phyloP scores from a whole-genome alignment of 2,329 filamentous ascomycete species.

The Trichoderma brevicompactum region DNA sequence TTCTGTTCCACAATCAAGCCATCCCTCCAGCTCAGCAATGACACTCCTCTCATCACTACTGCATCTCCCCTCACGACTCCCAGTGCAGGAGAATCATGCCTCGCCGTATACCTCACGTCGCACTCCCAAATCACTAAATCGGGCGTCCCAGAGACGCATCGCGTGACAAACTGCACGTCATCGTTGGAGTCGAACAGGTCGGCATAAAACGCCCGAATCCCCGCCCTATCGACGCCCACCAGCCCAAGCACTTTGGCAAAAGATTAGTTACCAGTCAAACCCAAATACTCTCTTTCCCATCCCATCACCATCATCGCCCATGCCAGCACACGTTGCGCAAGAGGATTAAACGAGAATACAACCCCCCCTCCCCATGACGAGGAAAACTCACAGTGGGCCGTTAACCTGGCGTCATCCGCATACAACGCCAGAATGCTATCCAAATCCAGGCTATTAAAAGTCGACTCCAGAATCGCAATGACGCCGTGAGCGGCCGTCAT shows the following conservation, averaged over 20 bases:
- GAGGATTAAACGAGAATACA: too few relatives aligned
- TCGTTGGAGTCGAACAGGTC: slow-evolving; percentile 12
- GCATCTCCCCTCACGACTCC: slow-evolving; percentile 8
- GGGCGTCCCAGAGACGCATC: slow-evolving; percentile 9
- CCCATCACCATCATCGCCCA: too few relatives aligned
- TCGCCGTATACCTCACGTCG: slow-evolving; percentile 14
- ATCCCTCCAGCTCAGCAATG: slow-evolving; percentile 18
- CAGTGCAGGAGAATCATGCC: neutral
- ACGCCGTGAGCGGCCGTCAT: slow-evolving; percentile 19
- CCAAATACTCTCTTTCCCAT: neutral
- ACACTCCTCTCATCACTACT: slow-evolving; percentile 20
- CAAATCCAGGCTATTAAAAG: slow-evolving; percentile 22
- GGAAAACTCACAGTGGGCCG: slow-evolving; percentile 14
- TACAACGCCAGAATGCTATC: slow-evolving; percentile 20
- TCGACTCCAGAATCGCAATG: slow-evolving; percentile 23
- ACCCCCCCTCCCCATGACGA: neutral
- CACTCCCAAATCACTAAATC: slow-evolving; percentile 19
- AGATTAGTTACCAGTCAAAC: neutral
- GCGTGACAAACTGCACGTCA: slow-evolving; percentile 11
- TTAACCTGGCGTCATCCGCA: slow-evolving; percentile 22
- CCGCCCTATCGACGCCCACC: neutral
- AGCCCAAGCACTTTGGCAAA: slow-evolving; percentile 7
- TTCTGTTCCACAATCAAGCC: slow-evolving; percentile 25
- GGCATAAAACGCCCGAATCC: slow-evolving; percentile 16
- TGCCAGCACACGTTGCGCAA: too few relatives aligned